phyloP scores from a whole-genome alignment of 176 grass and related monocot genomes.

The Aegilops bicornis region DNA sequence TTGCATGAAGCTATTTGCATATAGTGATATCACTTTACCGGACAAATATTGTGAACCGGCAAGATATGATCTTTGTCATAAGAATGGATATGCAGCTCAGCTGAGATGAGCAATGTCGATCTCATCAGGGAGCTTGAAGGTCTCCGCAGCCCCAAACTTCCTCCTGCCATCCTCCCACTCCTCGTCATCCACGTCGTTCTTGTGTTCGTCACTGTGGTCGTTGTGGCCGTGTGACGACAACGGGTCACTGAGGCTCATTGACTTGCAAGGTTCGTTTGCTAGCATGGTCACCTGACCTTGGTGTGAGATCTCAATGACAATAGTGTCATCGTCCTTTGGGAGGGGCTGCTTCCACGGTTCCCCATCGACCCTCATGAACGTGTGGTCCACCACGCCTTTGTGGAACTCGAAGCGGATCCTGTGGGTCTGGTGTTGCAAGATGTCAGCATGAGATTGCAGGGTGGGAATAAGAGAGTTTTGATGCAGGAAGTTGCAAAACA shows the following conservation, averaged over 20 bases:
- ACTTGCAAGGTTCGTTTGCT: conserved; percentile 54
- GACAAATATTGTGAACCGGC: conserved; percentile 1
- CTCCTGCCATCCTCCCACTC: conserved; percentile 67
- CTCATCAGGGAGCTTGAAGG: conserved; percentile 72
- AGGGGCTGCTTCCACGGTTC: conserved; percentile 97
- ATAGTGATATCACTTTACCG: background rate
- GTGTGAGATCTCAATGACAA: conserved; percentile 82
- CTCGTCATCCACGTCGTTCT: conserved; percentile 26
- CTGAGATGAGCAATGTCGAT: conserved; percentile 69
- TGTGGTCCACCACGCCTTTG: conserved; percentile 53
- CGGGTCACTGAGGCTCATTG: conserved; percentile 51
- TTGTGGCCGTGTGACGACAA: background rate
- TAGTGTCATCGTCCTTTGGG: conserved; percentile 52
- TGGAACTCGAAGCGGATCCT: conserved; percentile 81
- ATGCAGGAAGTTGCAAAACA: background rate
- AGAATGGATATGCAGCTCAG: conserved; percentile 26
- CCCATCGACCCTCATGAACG: conserved; percentile 90
- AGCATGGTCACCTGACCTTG: conserved; percentile 80
- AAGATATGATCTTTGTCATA: background rate
- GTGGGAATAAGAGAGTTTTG: background rate
- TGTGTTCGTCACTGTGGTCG: background rate
- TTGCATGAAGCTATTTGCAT: background rate
- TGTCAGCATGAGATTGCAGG: background rate
- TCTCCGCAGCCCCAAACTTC: conserved; percentile 71
- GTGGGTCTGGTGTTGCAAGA: conserved; percentile 42